Percentiles rank a stretch among this genome's conserved stretches.
Conservation (phyloP, 805 yeast genomes). For the Candida piceae region DNA sequence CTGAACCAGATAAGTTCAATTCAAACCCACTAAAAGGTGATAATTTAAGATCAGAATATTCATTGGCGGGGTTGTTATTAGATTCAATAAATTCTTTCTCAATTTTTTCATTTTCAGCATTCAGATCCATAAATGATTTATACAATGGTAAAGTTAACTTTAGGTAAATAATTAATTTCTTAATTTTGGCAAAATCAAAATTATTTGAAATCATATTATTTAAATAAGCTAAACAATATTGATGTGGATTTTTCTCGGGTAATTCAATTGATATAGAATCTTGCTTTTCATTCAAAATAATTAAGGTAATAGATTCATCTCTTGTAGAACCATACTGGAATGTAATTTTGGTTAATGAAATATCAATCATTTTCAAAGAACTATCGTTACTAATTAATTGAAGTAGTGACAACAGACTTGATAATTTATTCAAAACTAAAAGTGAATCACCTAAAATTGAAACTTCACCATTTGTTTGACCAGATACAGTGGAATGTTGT, state of each 20-base stretch:
- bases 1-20: slow-evolving; percentile 18
- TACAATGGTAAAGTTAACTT: slow-evolving; percentile 28
- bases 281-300: slow-evolving; percentile 17
- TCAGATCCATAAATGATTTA: slow-evolving; percentile 14
- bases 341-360: slow-evolving; percentile 24
- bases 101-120: slow-evolving; percentile 6
- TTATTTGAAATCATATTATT: slow-evolving; percentile 17
- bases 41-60: slow-evolving; percentile 10
- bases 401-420: slow-evolving; percentile 25
- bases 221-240: slow-evolving; percentile 21
- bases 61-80: slow-evolving; percentile 11
- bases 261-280: slow-evolving; percentile 21
- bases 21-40: slow-evolving; percentile 18
- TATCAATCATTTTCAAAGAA: slow-evolving; percentile 22
- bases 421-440: slow-evolving; percentile 24
- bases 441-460: slow-evolving; percentile 22
- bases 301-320: slow-evolving; percentile 24
- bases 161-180: slow-evolving; percentile 24
- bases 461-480: slow-evolving; percentile 7
- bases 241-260: slow-evolving; percentile 28
- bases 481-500: neutral
- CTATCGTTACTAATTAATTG: slow-evolving; percentile 26
- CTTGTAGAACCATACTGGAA: slow-evolving; percentile 28
- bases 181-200: slow-evolving; percentile 18
- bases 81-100: slow-evolving; percentile 10